Percentiles rank a stretch among this genome's conserved stretches.
Conservation (phyloP, 306 rosid species). For the Argentina anserina region DNA sequence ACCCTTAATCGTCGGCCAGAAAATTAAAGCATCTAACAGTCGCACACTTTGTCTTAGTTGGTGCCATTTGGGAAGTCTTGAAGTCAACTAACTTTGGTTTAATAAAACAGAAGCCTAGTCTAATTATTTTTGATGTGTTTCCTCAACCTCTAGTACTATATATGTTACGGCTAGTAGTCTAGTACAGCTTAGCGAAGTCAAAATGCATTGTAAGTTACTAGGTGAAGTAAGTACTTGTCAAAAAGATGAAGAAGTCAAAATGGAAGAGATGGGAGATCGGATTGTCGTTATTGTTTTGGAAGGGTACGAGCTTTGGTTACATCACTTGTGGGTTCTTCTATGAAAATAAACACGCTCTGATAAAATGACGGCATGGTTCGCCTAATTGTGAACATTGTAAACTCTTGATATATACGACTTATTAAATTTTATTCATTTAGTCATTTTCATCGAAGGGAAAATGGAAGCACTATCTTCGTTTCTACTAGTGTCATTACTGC, state of each 20-base stretch:
- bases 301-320: neutral
- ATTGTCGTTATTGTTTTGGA: neutral
- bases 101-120: neutral
- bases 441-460: too few relatives aligned
- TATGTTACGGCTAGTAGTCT: neutral
- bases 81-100: conserved; percentile 1
- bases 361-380: too few relatives aligned
- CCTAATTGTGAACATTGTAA: too few relatives aligned
- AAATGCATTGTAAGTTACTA: neutral
- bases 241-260: neutral
- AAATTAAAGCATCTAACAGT: neutral
- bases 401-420: too few relatives aligned
- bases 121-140: neutral
- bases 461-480: too few relatives aligned
- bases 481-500: too few relatives aligned
- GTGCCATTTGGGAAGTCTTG: neutral
- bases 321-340: too few relatives aligned
- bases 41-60: neutral
- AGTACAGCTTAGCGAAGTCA: neutral
- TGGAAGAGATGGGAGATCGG: neutral
- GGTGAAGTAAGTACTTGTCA: neutral
- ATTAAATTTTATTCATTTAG: too few relatives aligned
- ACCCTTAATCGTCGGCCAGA: neutral
- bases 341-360: too few relatives aligned
- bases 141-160: neutral